Evolutionary conservation across 345 rosid species (phyloP).

Genomic region (Eucalyptus leucophloia): DNA sequence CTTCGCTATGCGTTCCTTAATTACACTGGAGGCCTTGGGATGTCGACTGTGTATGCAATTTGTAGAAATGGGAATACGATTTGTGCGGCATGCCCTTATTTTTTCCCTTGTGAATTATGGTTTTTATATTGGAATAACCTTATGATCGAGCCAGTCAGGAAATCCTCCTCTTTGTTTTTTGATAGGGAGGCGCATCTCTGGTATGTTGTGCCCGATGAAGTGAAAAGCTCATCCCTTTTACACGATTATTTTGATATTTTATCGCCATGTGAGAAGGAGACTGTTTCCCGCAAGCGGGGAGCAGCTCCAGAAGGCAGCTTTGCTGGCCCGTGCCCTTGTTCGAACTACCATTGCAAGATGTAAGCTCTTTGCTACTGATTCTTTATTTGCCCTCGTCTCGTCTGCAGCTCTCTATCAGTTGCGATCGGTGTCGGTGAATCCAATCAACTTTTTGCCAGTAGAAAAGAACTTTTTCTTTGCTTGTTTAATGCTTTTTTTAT

Average conservation of each 20-base stretch:
- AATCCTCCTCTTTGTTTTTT: background rate
- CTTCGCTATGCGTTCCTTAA: background rate
- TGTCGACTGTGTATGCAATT: background rate
- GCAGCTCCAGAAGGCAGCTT: constrained; percentile 59
- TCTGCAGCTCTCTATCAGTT: background rate
- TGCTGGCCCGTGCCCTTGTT: constrained; percentile 76
- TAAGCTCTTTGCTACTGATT: constrained; percentile 7
- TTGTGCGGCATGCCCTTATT: background rate
- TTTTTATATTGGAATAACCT: background rate
- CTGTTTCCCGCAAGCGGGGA: constrained; percentile 31
- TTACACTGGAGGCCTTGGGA: background rate
- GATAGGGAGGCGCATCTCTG: constrained; percentile 83
- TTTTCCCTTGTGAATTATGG: background rate
- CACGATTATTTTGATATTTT: constrained; percentile 50
- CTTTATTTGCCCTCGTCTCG: background rate
- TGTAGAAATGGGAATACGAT: background rate
- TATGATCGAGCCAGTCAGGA: background rate
- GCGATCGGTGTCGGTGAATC: background rate
- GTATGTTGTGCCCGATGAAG: constrained; percentile 73
- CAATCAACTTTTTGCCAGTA: background rate
- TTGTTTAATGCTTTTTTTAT: background rate
- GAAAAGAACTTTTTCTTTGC: background rate
- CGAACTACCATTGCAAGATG: constrained; percentile 93
- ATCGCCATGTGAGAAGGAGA: constrained; percentile 59
- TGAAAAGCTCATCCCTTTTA: constrained; percentile 46